Percentiles rank a stretch among this genome's conserved stretches.
phyloP scores from a whole-genome alignment of 257 asterid genomes.

The Vinca minor region DNA sequence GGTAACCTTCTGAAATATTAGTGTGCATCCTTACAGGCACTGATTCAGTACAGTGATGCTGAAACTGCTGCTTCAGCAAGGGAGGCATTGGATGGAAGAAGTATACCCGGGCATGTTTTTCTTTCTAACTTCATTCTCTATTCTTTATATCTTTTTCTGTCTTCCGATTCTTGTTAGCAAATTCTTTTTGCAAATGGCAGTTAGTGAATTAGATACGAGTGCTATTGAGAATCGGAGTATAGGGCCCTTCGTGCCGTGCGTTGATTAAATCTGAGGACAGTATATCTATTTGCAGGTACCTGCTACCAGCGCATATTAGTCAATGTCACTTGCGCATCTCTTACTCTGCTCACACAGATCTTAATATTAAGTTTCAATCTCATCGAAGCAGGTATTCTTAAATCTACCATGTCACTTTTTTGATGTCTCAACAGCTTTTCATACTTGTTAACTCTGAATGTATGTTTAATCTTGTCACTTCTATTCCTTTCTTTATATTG shows the following conservation, averaged over 20 bases:
- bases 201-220: not conserved
- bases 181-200: conserved; percentile 6
- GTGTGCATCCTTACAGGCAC: conserved; percentile 48
- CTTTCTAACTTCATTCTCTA: conserved; percentile 9
- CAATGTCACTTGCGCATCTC: conserved; percentile 67
- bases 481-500: conserved; percentile 8
- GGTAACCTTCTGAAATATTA: conserved; percentile 14
- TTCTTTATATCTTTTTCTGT: conserved; percentile 3
- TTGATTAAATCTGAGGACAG: conserved; percentile 1
- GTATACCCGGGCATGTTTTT: conserved; percentile 64
- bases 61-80: conserved; percentile 68
- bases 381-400: conserved; percentile 67
- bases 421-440: conserved; percentile 16
- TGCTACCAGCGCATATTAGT: conserved; percentile 64
- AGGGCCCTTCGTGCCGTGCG: too few species aligned
- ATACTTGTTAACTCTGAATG: conserved; percentile 14
- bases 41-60: conserved; percentile 68
- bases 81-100: conserved; percentile 78
- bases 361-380: conserved; percentile 82
- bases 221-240: too few species aligned
- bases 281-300: conserved; percentile 46
- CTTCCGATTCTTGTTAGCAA: conserved; percentile 9
- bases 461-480: conserved; percentile 1
- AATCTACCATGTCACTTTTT: conserved; percentile 4
- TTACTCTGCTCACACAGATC: conserved; percentile 80